Evolutionary conservation across 139 green algal genomes (phyloP), one percentile per base, ranked within the genome.

Genomic region (Helicosporidium sp.): DNA sequence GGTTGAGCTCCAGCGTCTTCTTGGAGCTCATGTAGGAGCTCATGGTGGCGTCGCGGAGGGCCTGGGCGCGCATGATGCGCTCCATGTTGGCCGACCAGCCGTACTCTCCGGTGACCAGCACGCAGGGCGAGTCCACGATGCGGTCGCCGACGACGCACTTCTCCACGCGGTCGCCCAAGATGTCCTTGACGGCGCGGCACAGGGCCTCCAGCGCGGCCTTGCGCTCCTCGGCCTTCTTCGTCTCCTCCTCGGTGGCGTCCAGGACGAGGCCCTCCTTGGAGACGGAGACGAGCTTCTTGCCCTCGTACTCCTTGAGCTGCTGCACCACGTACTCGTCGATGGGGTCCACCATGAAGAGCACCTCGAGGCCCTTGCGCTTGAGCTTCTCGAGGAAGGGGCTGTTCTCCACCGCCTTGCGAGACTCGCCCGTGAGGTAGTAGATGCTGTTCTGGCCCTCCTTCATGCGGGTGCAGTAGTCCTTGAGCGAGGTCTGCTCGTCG

Each of bases 1-100:
- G 83, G 74, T 99, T 99, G 74, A 99, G 87, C 76, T 99, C 90
- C 39, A 99, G 61, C 27, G 90, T 97, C 80, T 99, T 99, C 83
- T 97, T 97, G 57, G 45, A 73, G 36, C 68, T 76, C 90, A 99
- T 99, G 85, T 99, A 99, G 19, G 66, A 65, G 24, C 68, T 70
- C 90, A 97, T 95, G 65, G 58, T 76, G 73, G 75, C 85, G 68
- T 99, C 90, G 18, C 90, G 72, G 54, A 99, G 72, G 8, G 90
- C 90, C 62, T 81, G 88, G 10, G 90, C 90, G 78, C 95, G 96
- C 90, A 99, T 99, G 75, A 99, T 99, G 48, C 90, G 77, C 79
- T 99, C 90, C 90, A 99, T 97, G 82, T 99, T 99, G 43, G 90
- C 90, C 33, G 49, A 77, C 90, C 90, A 99, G 51, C 90, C 90